Base-by-base conservation (phyloP, 768 basidiomycete genomes). In the Boletus rufocinnamomeus region DNA sequence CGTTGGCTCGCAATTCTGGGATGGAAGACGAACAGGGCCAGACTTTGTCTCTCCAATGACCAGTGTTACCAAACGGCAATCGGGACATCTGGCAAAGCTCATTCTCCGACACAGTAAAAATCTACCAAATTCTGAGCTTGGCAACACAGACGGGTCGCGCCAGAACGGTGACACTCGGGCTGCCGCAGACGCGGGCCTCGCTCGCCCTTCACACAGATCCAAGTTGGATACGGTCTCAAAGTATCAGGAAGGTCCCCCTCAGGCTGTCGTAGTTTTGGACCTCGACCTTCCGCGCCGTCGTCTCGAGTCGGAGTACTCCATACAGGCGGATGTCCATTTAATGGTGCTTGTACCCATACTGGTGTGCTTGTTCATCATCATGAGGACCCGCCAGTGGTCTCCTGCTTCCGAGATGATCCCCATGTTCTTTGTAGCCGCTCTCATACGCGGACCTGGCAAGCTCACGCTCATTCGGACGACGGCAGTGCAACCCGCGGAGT, bases 1-100 rank as follows among this genome's bases (percentile, higher is more conserved):
- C 35, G 51, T 61, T 48, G 35, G 35, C 11, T 66, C 65, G 10
- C 64, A 54, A 21, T 59, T 67, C 44, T 61, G 65, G 59, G 66
- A 67, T 56, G 59, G 62, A 51, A 60, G 57, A 50, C 59, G 62
- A 46, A 59, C 66, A 8, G 66, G 62, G 1, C 63, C 66, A 17
- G 62, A 67, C 4, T 67, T 67, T 35, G 23, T 66, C 49, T 35
- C 35, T 5, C 62, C 63, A 9, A 67, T 66, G 59, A 13, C 66
- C 40, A 62, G 66, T 30, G 60, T 67, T 32, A 45, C 51, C 21
- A 64, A 65, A 38, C 58, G 66, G 11, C 63, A 57, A 45, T 64
- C 65, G 10, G 66, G 62, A 19, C 59, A 59, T 43, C 55, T 64
- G 3, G 57, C 63, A 6, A 57, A 44, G 25, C 63, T 67, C 16